Conservation (phyloP, 164 flowering plant genomes). For the Sextonia rubra region DNA sequence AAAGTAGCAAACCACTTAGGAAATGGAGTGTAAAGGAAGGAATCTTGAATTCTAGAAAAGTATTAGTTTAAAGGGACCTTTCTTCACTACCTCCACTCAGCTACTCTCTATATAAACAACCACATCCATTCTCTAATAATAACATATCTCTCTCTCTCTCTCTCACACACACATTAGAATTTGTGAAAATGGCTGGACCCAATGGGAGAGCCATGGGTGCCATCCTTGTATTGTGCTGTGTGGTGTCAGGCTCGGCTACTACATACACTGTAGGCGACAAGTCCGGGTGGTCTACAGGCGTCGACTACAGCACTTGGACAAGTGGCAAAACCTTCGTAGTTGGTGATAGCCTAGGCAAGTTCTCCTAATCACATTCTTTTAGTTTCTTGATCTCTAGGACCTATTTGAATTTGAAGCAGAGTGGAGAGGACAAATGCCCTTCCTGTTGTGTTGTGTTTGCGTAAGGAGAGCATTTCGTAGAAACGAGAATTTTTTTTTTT, state of each 20-base stretch:
- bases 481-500: background rate
- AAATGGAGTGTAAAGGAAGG: background rate
- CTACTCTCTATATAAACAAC: slow-evolving; percentile 2
- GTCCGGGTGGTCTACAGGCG: slow-evolving; percentile 31
- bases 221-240: slow-evolving; percentile 12
- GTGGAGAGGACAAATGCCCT: background rate
- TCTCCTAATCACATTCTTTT: background rate
- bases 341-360: slow-evolving; percentile 42
- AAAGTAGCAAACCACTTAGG: background rate
- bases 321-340: slow-evolving; percentile 34
- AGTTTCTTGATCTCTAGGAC: background rate
- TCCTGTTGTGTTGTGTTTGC: background rate
- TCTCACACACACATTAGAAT: background rate
- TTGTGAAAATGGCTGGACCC: slow-evolving; percentile 1
- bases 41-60: background rate
- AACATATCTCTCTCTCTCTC: background rate
- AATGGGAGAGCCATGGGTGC: slow-evolving; percentile 9
- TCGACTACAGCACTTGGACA: slow-evolving; percentile 42
- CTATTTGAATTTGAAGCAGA: background rate
- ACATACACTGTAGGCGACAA: slow-evolving; percentile 43
- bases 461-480: background rate
- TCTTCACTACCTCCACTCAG: slow-evolving; percentile 6
- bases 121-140: background rate
- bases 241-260: slow-evolving; percentile 20
- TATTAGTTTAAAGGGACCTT: background rate